Evolutionary conservation across 2,329 filamentous ascomycete genomes (phyloP).

Genomic region (Colletotrichum sp.): DNA sequence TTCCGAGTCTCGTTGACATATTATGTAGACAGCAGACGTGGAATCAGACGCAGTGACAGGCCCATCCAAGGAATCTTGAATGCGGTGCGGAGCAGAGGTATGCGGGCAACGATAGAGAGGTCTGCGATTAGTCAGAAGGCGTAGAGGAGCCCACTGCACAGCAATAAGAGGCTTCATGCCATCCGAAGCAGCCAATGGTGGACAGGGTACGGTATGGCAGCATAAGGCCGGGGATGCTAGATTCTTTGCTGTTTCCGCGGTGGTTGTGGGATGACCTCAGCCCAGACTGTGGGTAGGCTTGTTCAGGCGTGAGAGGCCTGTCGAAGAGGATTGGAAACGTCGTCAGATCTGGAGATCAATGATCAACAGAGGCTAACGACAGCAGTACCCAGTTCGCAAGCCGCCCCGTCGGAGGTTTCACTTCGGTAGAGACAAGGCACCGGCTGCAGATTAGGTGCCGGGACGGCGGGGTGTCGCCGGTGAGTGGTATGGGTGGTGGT

Average conservation of each 20-base stretch:
- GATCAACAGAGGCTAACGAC: not conserved
- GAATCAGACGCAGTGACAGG: not conserved
- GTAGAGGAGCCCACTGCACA: not conserved
- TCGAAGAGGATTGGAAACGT: not conserved
- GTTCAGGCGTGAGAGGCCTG: not conserved
- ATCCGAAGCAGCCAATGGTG: not conserved
- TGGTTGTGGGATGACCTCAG: not conserved
- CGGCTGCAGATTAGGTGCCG: slow-evolving; percentile 15
- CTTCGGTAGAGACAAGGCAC: slow-evolving; percentile 17
- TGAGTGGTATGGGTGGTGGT: not conserved
- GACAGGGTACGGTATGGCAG: not conserved
- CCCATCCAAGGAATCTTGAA: not conserved
- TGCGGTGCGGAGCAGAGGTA: not conserved
- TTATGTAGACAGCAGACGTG: not conserved
- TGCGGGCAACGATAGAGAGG: slow-evolving; percentile 3
- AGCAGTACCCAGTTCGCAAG: not conserved
- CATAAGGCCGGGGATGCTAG: not conserved
- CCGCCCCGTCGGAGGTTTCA: slow-evolving; percentile 19
- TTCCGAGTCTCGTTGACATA: not conserved
- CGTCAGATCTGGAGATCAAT: not conserved
- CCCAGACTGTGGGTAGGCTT: not conserved
- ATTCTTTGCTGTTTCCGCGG: not conserved
- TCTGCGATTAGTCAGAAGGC: slow-evolving; percentile 9
- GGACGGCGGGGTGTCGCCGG: slow-evolving; percentile 4
- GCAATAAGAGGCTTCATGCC: slow-evolving; percentile 8